Conservation (phyloP, 257 asterid species). For the Verbena officinalis region DNA sequence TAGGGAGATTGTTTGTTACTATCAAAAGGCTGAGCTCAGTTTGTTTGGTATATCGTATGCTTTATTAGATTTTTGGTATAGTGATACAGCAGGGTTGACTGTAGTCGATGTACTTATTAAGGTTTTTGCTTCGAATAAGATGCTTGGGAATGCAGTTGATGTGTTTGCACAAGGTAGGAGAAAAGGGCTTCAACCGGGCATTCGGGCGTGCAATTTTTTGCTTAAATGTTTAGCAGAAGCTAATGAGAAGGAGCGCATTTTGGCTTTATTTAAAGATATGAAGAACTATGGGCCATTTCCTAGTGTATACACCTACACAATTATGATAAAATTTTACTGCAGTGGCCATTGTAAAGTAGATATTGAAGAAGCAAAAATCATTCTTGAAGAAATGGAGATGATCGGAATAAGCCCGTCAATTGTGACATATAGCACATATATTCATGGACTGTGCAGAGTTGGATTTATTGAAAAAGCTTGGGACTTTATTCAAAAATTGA, state of each 20-base stretch:
- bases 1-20: slow-evolving; percentile 46
- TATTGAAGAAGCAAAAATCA: slow-evolving; percentile 41
- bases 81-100: slow-evolving; percentile 31
- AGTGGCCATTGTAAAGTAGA: slow-evolving; percentile 34
- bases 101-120: slow-evolving; percentile 46
- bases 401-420: slow-evolving; percentile 49
- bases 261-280: slow-evolving; percentile 48
- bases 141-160: slow-evolving; percentile 52
- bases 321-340: slow-evolving; percentile 56
- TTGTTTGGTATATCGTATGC: slow-evolving; percentile 38
- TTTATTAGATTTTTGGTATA: slow-evolving; percentile 33
- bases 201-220: slow-evolving; percentile 61
- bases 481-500: slow-evolving; percentile 40
- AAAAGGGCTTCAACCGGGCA: slow-evolving; percentile 43
- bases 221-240: slow-evolving; percentile 61
- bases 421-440: slow-evolving; percentile 49
- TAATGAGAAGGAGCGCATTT: slow-evolving; percentile 32
- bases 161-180: slow-evolving; percentile 42
- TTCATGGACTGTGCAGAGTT: slow-evolving; percentile 60
- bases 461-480: slow-evolving; percentile 51
- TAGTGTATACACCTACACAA: slow-evolving; percentile 53
- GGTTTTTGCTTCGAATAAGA: slow-evolving; percentile 51
- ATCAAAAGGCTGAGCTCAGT: slow-evolving; percentile 39
- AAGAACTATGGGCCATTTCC: slow-evolving; percentile 61
- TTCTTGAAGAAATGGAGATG: slow-evolving; percentile 54